Percentiles rank a stretch among this genome's conserved stretches.
Evolutionary conservation across 2,329 filamentous ascomycete genomes (phyloP).

Genomic region (Scleromitrula shiraiana): DNA sequence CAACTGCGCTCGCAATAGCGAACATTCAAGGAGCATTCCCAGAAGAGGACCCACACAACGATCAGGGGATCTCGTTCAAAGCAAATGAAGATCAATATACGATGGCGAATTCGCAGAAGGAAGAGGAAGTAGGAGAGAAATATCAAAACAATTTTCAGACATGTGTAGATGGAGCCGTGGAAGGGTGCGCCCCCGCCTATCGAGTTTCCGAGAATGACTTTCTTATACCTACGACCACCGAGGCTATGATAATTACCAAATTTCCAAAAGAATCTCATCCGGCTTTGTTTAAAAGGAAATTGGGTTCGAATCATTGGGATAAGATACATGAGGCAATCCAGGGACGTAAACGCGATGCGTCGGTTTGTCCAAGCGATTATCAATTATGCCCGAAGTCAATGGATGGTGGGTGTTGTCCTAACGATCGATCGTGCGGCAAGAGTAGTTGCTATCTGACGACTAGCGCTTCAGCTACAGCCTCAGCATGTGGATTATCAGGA

Average conservation of each 20-base stretch:
- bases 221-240: constrained; percentile 3
- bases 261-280: constrained; percentile 22
- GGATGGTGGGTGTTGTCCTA: constrained; percentile 32
- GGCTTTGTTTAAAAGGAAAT: constrained; percentile 19
- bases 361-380: constrained; percentile 21
- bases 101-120: background rate
- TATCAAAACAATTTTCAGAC: no score
- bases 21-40: background rate
- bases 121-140: no score
- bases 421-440: constrained; percentile 40
- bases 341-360: constrained; percentile 23
- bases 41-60: background rate
- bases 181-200: background rate
- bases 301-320: constrained; percentile 25
- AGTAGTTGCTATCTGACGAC: constrained; percentile 34
- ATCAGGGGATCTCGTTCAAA: background rate
- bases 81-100: background rate
- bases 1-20: background rate
- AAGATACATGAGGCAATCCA: constrained; percentile 24
- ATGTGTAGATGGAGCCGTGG: background rate
- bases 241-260: constrained; percentile 9
- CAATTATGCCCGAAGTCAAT: constrained; percentile 24
- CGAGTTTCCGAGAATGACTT: background rate
- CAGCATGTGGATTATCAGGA: constrained; percentile 20
- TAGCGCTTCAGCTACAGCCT: constrained; percentile 15